These are phyloP conservation scores for Huntiella abstrusa DNA, from an alignment of 2,329 filamentous ascomycete genomes.

Conservation along the genomic window DNA sequence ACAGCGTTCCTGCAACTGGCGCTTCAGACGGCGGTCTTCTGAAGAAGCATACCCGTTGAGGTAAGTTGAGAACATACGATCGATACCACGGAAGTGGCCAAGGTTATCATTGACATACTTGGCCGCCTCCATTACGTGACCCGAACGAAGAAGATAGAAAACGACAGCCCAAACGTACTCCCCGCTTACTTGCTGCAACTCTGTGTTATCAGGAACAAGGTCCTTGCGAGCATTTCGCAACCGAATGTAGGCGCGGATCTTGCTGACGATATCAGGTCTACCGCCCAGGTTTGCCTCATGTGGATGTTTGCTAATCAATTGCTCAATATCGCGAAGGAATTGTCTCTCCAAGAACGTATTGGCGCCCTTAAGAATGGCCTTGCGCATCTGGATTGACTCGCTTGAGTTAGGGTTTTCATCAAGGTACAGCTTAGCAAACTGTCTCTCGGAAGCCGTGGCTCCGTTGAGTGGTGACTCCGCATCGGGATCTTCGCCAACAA, in stretches of 20 bases:
- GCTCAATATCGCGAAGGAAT: constrained; percentile 63
- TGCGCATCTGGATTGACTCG: constrained; percentile 48
- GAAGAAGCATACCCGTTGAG: constrained; percentile 67
- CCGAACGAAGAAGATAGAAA: constrained; percentile 76
- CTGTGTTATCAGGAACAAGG: constrained; percentile 60
- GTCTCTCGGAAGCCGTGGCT: constrained; percentile 52
- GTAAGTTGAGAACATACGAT: constrained; percentile 77
- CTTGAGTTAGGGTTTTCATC: constrained; percentile 51
- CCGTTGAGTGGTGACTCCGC: constrained; percentile 39
- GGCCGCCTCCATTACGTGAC: constrained; percentile 66
- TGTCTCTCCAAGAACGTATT: constrained; percentile 62
- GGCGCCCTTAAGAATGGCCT: constrained; percentile 62
- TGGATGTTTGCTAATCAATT: constrained; percentile 61
- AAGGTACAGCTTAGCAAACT: constrained; percentile 59
- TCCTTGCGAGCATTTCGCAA: constrained; percentile 65
- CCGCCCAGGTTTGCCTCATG: constrained; percentile 80
- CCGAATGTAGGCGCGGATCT: constrained; percentile 81
- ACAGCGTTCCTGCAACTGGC: constrained; percentile 69
- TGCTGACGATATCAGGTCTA: constrained; percentile 70
- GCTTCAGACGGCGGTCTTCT: constrained; percentile 56
- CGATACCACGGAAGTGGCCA: constrained; percentile 69
- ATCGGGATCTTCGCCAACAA: constrained; percentile 53
- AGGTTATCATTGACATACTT: constrained; percentile 69
- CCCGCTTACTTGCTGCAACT: constrained; percentile 59
- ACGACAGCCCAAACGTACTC: constrained; percentile 89